phyloP scores from a whole-genome alignment of 148 eudicot species.

The Gaultheria prostrata region DNA sequence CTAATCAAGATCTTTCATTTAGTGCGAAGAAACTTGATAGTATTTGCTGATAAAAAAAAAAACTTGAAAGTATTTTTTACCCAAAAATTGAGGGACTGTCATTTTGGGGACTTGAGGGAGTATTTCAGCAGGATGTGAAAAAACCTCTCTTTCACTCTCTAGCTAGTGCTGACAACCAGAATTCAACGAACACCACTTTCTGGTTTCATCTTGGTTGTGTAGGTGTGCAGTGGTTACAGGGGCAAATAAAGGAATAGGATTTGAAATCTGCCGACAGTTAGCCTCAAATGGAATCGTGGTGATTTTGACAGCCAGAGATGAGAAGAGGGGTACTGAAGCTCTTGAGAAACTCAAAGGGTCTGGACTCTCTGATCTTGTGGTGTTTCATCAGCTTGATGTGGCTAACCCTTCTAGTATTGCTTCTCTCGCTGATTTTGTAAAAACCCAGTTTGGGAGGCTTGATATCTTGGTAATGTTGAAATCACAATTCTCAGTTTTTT shows the following conservation, averaged over 20 bases:
- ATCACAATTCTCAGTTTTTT: background rate
- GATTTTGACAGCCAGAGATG: constrained; percentile 27
- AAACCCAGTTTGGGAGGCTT: background rate
- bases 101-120: too few species aligned
- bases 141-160: too few species aligned
- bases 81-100: too few species aligned
- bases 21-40: too few species aligned
- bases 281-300: constrained; percentile 23
- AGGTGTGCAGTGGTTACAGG: constrained; percentile 29
- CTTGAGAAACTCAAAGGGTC: constrained; percentile 19
- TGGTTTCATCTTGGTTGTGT: background rate
- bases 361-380: constrained; percentile 19
- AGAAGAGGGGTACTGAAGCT: constrained; percentile 32
- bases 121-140: too few species aligned
- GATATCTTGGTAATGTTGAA: constrained; percentile 8
- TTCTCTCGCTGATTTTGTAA: constrained; percentile 25
- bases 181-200: too few species aligned
- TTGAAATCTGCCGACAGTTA: constrained; percentile 23
- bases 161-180: too few species aligned
- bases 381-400: constrained; percentile 32
- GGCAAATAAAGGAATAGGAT: constrained; percentile 21
- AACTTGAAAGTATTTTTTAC: too few species aligned
- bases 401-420: constrained; percentile 20
- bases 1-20: too few species aligned
- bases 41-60: too few species aligned